A percentile compares a stretch with the other conserved stretches of the same genome.
phyloP scores from a whole-genome alignment of 495 filamentous ascomycete species.

The Penicilliopsis zonata region DNA sequence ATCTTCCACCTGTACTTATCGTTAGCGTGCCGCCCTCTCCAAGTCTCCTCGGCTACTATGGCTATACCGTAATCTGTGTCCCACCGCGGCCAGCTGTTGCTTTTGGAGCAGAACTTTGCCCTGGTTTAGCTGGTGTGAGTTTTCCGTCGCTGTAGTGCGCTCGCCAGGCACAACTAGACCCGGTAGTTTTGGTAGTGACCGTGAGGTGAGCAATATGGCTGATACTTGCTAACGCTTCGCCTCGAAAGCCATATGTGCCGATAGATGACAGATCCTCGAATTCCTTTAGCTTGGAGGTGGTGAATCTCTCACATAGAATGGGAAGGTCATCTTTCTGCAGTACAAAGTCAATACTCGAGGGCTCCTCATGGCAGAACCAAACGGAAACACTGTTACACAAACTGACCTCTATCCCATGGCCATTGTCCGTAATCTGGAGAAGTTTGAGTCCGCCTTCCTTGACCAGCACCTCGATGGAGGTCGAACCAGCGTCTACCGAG shows the following conservation, averaged over 20 bases:
- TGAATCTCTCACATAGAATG: constrained; percentile 93
- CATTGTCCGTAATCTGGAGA: constrained; percentile 96
- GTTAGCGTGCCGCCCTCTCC: no score
- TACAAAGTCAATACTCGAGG: neutral
- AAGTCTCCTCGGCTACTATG: constrained; percentile 7
- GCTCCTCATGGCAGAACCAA: neutral
- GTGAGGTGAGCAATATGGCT: constrained; percentile 96
- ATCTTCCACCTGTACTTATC: constrained; percentile 76
- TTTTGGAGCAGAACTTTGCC: constrained; percentile 79
- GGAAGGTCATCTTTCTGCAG: constrained; percentile 74
- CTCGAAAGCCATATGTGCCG: constrained; percentile 92
- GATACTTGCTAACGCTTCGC: constrained; percentile 95
- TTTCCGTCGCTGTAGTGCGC: constrained; percentile 80
- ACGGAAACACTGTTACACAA: no score
- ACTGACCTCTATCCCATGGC: constrained; percentile 84
- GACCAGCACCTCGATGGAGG: constrained; percentile 78
- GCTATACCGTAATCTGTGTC: constrained; percentile 87
- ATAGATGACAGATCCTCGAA: constrained; percentile 93
- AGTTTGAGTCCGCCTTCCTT: constrained; percentile 97
- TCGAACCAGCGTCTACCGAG: constrained; percentile 91
- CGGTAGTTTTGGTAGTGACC: constrained; percentile 85
- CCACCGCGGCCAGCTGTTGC: constrained; percentile 83
- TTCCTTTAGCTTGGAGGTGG: constrained; percentile 87
- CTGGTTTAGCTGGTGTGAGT: constrained; percentile 78
- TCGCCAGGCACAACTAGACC: constrained; percentile 81